A percentile compares a stretch with the other conserved stretches of the same genome.
Evolutionary conservation across 192 early-diverging fungal species (phyloP).

Genomic region (Phlyctochytrium planicorne): DNA sequence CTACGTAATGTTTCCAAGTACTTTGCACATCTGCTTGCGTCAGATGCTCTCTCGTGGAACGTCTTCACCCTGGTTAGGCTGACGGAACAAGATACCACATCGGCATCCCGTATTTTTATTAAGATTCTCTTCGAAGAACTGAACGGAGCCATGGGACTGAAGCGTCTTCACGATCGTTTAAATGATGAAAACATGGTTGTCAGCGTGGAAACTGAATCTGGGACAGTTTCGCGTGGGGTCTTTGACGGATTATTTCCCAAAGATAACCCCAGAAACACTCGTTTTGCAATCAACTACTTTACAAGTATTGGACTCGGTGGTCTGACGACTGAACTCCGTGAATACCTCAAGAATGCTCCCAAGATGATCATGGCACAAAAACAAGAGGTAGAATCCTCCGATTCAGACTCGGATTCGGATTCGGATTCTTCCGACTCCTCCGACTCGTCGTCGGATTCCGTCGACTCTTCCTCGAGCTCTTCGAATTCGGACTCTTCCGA

Average conservation of each 20-base stretch:
- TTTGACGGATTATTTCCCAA: constrained; percentile 89
- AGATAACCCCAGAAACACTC: constrained; percentile 80
- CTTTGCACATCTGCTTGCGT: constrained; percentile 78
- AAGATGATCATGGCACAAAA: constrained; percentile 67
- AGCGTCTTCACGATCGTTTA: constrained; percentile 65
- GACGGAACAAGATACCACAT: constrained; percentile 95
- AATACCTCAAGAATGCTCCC: constrained; percentile 73
- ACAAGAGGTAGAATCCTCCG: constrained; percentile 46
- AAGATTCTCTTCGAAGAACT: constrained; percentile 94
- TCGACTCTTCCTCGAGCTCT: constrained; percentile 15
- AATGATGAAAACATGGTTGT: constrained; percentile 66
- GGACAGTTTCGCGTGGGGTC: constrained; percentile 54
- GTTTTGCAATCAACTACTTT: constrained; percentile 98
- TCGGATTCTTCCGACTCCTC: constrained; percentile 10
- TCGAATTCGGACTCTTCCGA: constrained; percentile 37
- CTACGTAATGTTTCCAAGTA: too few species aligned
- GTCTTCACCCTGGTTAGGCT: constrained; percentile 75
- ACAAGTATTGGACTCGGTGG: constrained; percentile 91
- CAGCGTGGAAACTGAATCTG: constrained; percentile 38
- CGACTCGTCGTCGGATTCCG: constrained; percentile 14
- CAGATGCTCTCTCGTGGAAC: constrained; percentile 83
- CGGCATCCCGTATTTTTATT: constrained; percentile 93
- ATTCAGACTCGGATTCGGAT: constrained; percentile 23
- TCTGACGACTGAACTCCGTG: constrained; percentile 90
- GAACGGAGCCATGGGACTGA: constrained; percentile 77